A percentile compares a stretch with the other conserved stretches of the same genome.
Evolutionary conservation across 1,139 yeast species (phyloP).

Genomic region (Suhomyces chickasaworum): DNA sequence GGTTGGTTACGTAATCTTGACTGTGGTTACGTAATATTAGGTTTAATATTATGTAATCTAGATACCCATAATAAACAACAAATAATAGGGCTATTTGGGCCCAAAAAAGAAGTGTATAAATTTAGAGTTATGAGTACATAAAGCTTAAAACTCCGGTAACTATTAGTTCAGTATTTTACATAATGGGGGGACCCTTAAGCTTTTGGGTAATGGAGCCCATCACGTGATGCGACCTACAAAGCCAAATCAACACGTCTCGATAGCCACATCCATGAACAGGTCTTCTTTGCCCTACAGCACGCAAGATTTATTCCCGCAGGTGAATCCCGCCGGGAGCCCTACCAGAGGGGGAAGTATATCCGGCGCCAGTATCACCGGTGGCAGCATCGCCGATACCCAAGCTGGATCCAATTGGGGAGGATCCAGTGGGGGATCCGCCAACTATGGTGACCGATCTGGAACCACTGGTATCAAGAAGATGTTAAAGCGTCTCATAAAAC

Average conservation of each 20-base stretch:
- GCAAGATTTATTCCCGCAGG: conserved; percentile 42
- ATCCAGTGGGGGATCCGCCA: background rate
- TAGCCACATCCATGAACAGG: conserved; percentile 18
- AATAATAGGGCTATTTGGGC: no score
- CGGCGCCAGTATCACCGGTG: conserved; percentile 6
- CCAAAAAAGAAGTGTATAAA: no score
- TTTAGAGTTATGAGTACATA: no score
- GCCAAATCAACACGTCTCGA: conserved; percentile 5
- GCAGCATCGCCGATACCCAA: conserved; percentile 7
- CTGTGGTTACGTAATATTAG: no score
- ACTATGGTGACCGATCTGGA: conserved; percentile 4
- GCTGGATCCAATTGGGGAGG: background rate
- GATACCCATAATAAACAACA: no score
- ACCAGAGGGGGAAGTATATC: conserved; percentile 4
- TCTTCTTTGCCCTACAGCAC: conserved; percentile 41
- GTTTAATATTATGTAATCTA: no score
- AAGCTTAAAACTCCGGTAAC: no score
- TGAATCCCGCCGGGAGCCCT: conserved; percentile 13
- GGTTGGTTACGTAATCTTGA: no score
- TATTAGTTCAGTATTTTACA: no score
- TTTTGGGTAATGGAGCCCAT: background rate
- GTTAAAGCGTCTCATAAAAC: conserved; percentile 56
- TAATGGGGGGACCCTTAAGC: no score
- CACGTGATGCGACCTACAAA: conserved; percentile 6
- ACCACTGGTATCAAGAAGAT: conserved; percentile 18